A percentile compares a stretch with the other conserved stretches of the same genome.
Conservation (phyloP, 352 stramenopile species). For the Phytophthora sp. region DNA sequence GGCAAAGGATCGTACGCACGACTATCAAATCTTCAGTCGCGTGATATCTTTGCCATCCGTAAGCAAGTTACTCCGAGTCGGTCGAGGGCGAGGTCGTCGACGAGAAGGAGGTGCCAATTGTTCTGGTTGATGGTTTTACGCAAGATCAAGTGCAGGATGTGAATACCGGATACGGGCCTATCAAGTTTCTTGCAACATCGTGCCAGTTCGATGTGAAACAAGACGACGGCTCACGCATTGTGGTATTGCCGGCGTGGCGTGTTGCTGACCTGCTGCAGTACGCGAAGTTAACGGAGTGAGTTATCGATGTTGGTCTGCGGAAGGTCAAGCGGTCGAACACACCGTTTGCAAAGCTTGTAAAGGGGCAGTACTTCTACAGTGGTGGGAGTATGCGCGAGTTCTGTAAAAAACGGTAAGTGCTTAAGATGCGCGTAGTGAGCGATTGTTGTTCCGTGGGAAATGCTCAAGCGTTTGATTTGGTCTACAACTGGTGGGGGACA, state of each 20-base stretch:
- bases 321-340: neutral
- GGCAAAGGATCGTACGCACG: neutral
- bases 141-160: neutral
- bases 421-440: neutral
- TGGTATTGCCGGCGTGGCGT: constrained; percentile 25
- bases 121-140: constrained; percentile 8
- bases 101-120: neutral
- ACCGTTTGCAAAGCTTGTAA: constrained; percentile 4
- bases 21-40: neutral
- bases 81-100: neutral
- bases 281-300: constrained; percentile 22
- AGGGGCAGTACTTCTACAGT: constrained; percentile 19
- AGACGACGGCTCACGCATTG: constrained; percentile 14
- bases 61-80: neutral
- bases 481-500: constrained; percentile 11
- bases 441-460: neutral
- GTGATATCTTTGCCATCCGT: neutral
- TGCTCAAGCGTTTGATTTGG: constrained; percentile 5
- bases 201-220: too few relatives aligned
- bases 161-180: neutral
- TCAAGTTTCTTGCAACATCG: too few relatives aligned
- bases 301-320: constrained; percentile 14
- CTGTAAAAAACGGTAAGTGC: neutral
- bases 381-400: constrained; percentile 33
- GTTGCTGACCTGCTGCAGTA: constrained; percentile 19